phyloP scores from a whole-genome alignment of 768 basidiomycete species.

The Agrocybe chaxingu region DNA sequence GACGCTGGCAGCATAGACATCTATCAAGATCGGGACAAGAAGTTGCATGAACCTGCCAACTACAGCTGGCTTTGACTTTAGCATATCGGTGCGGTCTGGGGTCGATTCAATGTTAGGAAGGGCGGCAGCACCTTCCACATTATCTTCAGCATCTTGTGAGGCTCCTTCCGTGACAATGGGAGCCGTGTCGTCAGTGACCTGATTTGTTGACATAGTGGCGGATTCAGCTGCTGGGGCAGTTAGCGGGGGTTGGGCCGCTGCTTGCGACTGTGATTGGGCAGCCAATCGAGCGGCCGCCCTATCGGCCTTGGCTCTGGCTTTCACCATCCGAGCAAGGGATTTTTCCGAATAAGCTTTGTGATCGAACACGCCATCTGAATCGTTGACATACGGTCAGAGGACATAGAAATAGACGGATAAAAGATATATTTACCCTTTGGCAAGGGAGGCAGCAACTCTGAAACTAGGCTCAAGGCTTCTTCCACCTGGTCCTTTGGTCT shows the following conservation, averaged over 20 bases:
- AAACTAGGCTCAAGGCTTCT: slow-evolving; percentile 84
- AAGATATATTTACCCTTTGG: slow-evolving; percentile 66
- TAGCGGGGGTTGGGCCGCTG: slow-evolving; percentile 14
- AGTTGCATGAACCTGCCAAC: slow-evolving; percentile 84
- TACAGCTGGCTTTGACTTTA: slow-evolving; percentile 71
- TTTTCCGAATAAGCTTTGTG: slow-evolving; percentile 89
- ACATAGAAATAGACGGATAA: background rate
- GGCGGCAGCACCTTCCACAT: slow-evolving; percentile 21
- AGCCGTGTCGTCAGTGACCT: slow-evolving; percentile 17
- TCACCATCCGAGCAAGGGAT: slow-evolving; percentile 68
- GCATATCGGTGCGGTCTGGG: slow-evolving; percentile 67
- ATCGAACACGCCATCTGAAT: slow-evolving; percentile 91
- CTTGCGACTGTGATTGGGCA: slow-evolving; percentile 23
- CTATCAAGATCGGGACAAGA: slow-evolving; percentile 90
- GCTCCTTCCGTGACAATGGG: slow-evolving; percentile 26
- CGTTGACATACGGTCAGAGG: slow-evolving; percentile 1
- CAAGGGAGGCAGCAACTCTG: slow-evolving; percentile 89
- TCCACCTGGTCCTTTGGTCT: slow-evolving; percentile 97
- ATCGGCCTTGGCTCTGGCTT: slow-evolving; percentile 82
- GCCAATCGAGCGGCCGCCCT: slow-evolving; percentile 67
- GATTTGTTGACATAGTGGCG: slow-evolving; percentile 20
- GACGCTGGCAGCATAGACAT: slow-evolving; percentile 99
- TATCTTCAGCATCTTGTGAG: slow-evolving; percentile 42
- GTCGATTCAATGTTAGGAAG: slow-evolving; percentile 29
- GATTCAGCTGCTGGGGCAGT: slow-evolving; percentile 20